Evolutionary conservation across 345 rosid genomes (phyloP), one percentile per base, ranked within the genome.

Genomic region (Eucalyptus curtisii): DNA sequence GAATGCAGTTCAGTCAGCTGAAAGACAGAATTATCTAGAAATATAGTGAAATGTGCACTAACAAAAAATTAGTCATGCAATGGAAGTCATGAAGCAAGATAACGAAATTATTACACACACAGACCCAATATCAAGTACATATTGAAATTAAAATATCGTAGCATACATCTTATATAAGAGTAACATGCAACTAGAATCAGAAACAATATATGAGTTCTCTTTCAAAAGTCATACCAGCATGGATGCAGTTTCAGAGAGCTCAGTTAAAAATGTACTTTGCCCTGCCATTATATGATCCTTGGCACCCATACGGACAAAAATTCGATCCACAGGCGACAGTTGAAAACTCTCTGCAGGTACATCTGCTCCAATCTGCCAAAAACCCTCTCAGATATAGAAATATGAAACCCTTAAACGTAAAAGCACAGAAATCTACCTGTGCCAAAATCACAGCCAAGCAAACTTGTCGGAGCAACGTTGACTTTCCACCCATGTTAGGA

Each of bases 401-500:
- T 31, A 45, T 76, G 19, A 79, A 84, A 81, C 85, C 86, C 31
- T 87, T 87, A 66, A 89, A 59, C 42, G 86, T 49, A 55, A 45
- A 55, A 87, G 61, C 88, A 27, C 45, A 57, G 87, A 89, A 79
- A 16, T 50, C 91, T 92, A 98, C 99, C 97, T 97, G 99, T 84
- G 99, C 98, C 90, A 98, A 91, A 92, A 98, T 95, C 87, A 95
- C 95, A 88, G 98, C 94, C 92, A 98, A 92, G 93, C 99, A 97
- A 90, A 97, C 97, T 94, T 98, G 99, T 53, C 99, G 99, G 90
- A 98, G 98, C 90, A 98, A 97, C 86, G 99, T 98, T 86, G 99
- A 98, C 91, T 98, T 98, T 89, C 99, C 99, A 90, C 99, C 99
- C 99, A 98, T 98, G 91, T 98, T 98, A 86, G 99, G 99, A 92